A percentile compares a stretch with the other conserved stretches of the same genome.
Evolutionary conservation across 1,284 basidiomycete genomes (phyloP).

Genomic region (Sporisorium iseilematis-ciliati): DNA sequence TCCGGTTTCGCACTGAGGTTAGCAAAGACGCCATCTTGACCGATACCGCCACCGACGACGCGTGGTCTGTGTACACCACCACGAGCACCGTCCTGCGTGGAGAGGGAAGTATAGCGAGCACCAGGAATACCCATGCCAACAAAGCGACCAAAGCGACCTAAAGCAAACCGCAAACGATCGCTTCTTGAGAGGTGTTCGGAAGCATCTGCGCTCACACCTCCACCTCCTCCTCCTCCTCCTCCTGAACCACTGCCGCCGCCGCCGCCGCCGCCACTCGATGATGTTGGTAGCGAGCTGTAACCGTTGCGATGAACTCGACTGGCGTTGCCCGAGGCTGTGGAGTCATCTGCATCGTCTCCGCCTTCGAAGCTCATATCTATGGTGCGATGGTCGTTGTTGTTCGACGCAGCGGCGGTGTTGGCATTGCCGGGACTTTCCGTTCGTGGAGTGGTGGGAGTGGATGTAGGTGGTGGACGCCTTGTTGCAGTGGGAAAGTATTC

Average conservation of each 20-base stretch:
- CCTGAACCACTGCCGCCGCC: slow-evolving; percentile 1
- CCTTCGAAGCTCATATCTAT: slow-evolving; percentile 39
- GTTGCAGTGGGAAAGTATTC: slow-evolving; percentile 55
- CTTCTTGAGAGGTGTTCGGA: slow-evolving; percentile 29
- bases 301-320: slow-evolving; percentile 26
- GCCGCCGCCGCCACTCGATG: slow-evolving; percentile 13
- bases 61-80: slow-evolving; percentile 36
- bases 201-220: slow-evolving; percentile 14
- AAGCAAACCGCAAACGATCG: slow-evolving; percentile 51
- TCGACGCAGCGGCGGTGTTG: not conserved
- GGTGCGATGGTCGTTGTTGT: slow-evolving; percentile 24
- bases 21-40: slow-evolving; percentile 95
- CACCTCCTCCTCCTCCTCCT: too few relatives aligned
- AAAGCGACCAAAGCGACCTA: slow-evolving; percentile 65
- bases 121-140: slow-evolving; percentile 68
- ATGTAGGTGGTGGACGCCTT: slow-evolving; percentile 24
- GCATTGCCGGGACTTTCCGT: slow-evolving; percentile 10
- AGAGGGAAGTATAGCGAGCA: slow-evolving; percentile 57
- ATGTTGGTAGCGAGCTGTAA: slow-evolving; percentile 39
- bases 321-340: slow-evolving; percentile 17
- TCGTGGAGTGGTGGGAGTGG: slow-evolving; percentile 25
- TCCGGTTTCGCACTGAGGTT: slow-evolving; percentile 93
- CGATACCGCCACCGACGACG: slow-evolving; percentile 78
- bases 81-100: slow-evolving; percentile 31
- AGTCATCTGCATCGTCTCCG: slow-evolving; percentile 30